Conservation (phyloP, 495 filamentous ascomycete genomes). For the Terfezia claveryi region DNA sequence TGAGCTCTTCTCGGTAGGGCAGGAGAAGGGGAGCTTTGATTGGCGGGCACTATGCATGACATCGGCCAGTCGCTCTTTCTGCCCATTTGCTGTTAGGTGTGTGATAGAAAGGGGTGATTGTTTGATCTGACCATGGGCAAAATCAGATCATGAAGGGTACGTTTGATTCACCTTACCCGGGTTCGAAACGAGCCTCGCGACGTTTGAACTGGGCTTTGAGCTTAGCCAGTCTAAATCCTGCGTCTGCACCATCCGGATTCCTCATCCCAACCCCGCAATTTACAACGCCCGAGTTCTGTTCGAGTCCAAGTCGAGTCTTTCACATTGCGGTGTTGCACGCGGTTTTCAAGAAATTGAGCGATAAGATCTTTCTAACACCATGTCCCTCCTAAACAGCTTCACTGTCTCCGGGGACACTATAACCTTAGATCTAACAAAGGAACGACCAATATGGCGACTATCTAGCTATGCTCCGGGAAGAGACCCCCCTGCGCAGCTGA, state of each 20-base stretch:
- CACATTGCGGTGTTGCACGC: no score
- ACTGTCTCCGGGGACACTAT: conserved; percentile 13
- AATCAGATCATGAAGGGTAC: no score
- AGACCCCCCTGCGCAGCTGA: conserved; percentile 16
- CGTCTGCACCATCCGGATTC: not conserved
- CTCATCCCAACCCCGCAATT: not conserved
- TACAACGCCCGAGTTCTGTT: not conserved
- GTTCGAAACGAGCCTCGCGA: no score
- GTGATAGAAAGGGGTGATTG: no score
- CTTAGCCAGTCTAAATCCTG: not conserved
- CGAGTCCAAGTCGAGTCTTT: no score
- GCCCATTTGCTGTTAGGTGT: no score
- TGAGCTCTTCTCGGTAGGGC: not conserved
- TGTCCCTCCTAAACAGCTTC: conserved; percentile 4
- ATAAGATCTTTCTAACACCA: not conserved
- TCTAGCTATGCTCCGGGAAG: conserved; percentile 20
- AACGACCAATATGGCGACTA: conserved; percentile 14
- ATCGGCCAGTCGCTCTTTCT: no score
- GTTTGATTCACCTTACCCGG: no score
- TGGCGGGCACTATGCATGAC: no score
- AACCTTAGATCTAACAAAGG: conserved; percentile 10
- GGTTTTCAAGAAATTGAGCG: no score
- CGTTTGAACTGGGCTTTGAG: no score
- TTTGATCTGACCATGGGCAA: no score
- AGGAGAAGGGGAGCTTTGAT: not conserved